Conservation (phyloP, 2,329 filamentous ascomycete species). For the Berkeleyomyces rouxiae region DNA sequence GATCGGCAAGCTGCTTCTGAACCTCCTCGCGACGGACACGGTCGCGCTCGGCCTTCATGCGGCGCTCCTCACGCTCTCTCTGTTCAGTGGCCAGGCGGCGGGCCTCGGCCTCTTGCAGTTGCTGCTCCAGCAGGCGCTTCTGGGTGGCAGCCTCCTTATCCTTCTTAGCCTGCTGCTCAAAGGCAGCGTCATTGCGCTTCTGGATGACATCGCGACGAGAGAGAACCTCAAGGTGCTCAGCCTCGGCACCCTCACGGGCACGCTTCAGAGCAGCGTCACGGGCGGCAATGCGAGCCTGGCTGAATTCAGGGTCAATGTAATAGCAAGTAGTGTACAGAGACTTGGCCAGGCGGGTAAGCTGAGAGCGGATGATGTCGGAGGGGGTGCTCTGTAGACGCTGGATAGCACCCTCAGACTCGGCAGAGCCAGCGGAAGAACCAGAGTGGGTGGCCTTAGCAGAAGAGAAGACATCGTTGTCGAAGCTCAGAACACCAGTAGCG, state of each 20-base stretch:
- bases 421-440: slow-evolving; percentile 69
- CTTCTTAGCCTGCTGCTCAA: slow-evolving; percentile 69
- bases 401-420: slow-evolving; percentile 73
- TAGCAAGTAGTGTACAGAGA: slow-evolving; percentile 85
- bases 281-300: slow-evolving; percentile 60
- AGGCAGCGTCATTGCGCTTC: slow-evolving; percentile 93
- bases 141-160: slow-evolving; percentile 85
- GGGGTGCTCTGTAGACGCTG: slow-evolving; percentile 96
- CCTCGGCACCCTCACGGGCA: slow-evolving; percentile 72
- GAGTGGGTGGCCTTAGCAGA: slow-evolving; percentile 83
- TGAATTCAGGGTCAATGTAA: slow-evolving; percentile 85
- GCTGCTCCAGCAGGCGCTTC: slow-evolving; percentile 72
- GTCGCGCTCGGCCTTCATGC: slow-evolving; percentile 72
- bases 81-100: slow-evolving; percentile 84
- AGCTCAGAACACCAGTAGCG: slow-evolving; percentile 84
- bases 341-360: slow-evolving; percentile 81
- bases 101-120: slow-evolving; percentile 77
- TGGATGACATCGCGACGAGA: slow-evolving; percentile 81
- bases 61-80: slow-evolving; percentile 73
- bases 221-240: slow-evolving; percentile 76
- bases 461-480: slow-evolving; percentile 96
- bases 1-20: slow-evolving; percentile 78
- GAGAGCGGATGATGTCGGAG: slow-evolving; percentile 90
- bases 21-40: slow-evolving; percentile 85
- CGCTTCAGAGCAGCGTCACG: slow-evolving; percentile 66